phyloP scores from a whole-genome alignment of 768 basidiomycete species.

The Tremella fuciformis region DNA sequence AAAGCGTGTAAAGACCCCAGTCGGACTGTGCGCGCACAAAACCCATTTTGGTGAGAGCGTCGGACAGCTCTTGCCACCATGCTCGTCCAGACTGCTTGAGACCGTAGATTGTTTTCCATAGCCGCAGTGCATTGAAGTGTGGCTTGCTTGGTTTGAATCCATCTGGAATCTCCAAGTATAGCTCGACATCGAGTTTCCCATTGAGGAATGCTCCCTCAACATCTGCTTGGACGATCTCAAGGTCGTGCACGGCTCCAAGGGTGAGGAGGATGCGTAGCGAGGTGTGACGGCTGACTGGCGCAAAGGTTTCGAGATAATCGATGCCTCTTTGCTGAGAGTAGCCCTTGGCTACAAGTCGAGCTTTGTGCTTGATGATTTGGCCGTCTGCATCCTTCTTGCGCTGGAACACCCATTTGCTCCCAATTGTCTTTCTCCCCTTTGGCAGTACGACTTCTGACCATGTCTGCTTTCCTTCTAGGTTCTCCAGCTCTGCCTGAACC shows the following conservation, averaged over 20 bases:
- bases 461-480: constrained; percentile 39
- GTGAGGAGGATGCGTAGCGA: constrained; percentile 25
- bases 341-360: too few species aligned
- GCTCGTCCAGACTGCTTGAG: constrained; percentile 28
- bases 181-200: constrained; percentile 30
- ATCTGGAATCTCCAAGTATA: constrained; percentile 39
- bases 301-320: constrained; percentile 56
- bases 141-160: not conserved
- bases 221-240: constrained; percentile 30
- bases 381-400: constrained; percentile 42
- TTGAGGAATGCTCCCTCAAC: constrained; percentile 18
- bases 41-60: constrained; percentile 15
- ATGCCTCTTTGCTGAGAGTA: constrained; percentile 54
- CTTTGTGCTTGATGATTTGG: constrained; percentile 14
- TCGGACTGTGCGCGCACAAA: constrained; percentile 22
- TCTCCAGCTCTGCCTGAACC: constrained; percentile 35
- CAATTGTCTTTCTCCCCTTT: constrained; percentile 45
- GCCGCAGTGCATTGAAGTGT: constrained; percentile 5
- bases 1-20: constrained; percentile 25
- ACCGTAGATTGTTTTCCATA: constrained; percentile 19
- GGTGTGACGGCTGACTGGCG: constrained; percentile 38
- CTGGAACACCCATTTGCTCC: constrained; percentile 51
- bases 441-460: constrained; percentile 46
- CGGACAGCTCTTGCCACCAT: constrained; percentile 24
- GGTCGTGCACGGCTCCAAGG: constrained; percentile 16